Percentiles rank a stretch among this genome's conserved stretches.
phyloP scores from a whole-genome alignment of 176 grass and related monocot species.

The Tillandsia fasciculata region DNA sequence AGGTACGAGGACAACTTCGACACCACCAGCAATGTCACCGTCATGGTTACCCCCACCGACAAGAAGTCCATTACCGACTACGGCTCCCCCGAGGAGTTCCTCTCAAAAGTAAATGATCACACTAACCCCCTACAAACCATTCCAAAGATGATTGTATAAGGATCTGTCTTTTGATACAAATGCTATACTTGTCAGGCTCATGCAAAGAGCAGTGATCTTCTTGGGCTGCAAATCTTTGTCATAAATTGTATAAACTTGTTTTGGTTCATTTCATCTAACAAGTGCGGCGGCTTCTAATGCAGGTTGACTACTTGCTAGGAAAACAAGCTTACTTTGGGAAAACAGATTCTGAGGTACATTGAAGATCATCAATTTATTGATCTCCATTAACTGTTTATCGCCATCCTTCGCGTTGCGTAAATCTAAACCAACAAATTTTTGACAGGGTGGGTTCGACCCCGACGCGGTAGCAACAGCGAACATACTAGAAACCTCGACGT shows the following conservation, averaged over 20 bases:
- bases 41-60: slow-evolving; percentile 60
- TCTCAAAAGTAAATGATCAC: slow-evolving; percentile 33
- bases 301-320: slow-evolving; percentile 78
- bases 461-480: slow-evolving; percentile 79
- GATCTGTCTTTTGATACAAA: too few species aligned
- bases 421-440: neutral
- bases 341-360: slow-evolving; percentile 68
- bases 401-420: neutral
- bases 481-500: slow-evolving; percentile 47
- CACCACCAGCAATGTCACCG: slow-evolving; percentile 66
- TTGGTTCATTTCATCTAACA: neutral
- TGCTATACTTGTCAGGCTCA: too few species aligned
- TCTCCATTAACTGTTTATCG: neutral
- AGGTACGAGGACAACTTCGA: slow-evolving; percentile 98
- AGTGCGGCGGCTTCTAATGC: neutral
- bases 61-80: slow-evolving; percentile 85
- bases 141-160: too few species aligned
- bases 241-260: too few species aligned
- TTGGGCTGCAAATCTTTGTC: too few species aligned
- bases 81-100: slow-evolving; percentile 72
- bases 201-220: too few species aligned
- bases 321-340: slow-evolving; percentile 64
- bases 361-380: neutral
- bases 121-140: neutral
- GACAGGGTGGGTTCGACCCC: slow-evolving; percentile 75